A percentile compares a stretch with the other conserved stretches of the same genome.
phyloP scores from a whole-genome alignment of 306 rosid species.

The Cucumis melo region DNA sequence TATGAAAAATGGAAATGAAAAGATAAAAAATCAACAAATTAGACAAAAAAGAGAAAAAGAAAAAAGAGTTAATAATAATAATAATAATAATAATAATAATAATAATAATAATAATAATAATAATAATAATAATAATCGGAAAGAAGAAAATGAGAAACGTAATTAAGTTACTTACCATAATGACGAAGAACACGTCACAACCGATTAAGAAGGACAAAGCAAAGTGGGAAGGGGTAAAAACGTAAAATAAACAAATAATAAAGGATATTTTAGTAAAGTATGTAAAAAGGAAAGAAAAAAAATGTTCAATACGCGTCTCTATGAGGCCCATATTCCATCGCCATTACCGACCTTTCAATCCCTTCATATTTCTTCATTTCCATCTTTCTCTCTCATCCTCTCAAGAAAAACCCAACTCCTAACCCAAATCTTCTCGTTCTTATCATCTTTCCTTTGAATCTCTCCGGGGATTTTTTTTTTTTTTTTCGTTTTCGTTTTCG shows the following conservation, averaged over 20 bases:
- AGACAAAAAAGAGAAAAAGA: background rate
- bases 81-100: no score
- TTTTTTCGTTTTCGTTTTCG: no score
- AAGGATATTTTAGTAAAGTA: background rate
- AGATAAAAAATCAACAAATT: no score
- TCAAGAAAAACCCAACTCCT: background rate
- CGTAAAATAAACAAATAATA: conserved; percentile 14
- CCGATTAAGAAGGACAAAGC: background rate
- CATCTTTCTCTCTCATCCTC: conserved; percentile 10
- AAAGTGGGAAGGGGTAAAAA: background rate
- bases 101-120: no score
- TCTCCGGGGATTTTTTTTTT: background rate
- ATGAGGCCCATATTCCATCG: conserved; percentile 60
- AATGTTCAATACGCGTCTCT: conserved; percentile 59
- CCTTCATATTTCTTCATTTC: conserved; percentile 28
- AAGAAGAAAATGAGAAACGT: background rate
- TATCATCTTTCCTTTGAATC: background rate
- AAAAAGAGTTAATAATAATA: background rate
- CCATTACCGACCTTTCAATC: conserved; percentile 53
- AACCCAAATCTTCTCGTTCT: background rate
- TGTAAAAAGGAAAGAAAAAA: background rate
- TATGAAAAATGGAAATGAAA: no score
- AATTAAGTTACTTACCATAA: background rate
- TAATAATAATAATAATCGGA: background rate
- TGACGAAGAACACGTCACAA: conserved; percentile 25